Base-by-base conservation (phyloP, 257 asterid genomes). In the Fraxinus pennsylvanica region DNA sequence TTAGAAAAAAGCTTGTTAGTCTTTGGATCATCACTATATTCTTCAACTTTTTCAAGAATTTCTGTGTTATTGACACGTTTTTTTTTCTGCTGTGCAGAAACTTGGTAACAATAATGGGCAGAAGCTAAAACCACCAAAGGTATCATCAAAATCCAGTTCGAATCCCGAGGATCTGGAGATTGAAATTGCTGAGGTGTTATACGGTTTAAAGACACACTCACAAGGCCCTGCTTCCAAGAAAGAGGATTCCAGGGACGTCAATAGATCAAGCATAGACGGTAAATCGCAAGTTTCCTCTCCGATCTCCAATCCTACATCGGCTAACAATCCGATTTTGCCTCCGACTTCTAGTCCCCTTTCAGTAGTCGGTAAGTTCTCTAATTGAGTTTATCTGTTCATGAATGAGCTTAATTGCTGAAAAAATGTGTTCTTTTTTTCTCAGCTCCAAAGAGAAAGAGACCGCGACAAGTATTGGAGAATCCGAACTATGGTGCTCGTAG, bases 111-210 rank as follows among this genome's bases (percentile, higher is more conserved):
- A 71, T 22, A 71, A 83, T 19, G 88, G 97, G 47, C 82, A 83
- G n/a, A 90, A 90, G 85, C 91, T 76, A 1, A 92, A 92, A 81
- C 98, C 97, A 10, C 94, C 92, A 0, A 93, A 90, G 69, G 89
- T 83, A n/a, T 82, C 94, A 1, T 78, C 89, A 5, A 95, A 91
- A 80, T 86, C 92, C 2, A 82, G 88, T 43, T 89, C 97, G 39
- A 91, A 90, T 83, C 96, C 96, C 0, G 99, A 95, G 85, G 97
- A 93, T 85, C 77, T 93, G 4, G 99, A 96, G 92, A 86, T 96
- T 43, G 99, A 96, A 81, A 96, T 96, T 36, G 99, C 99, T 0
- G 97, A 93, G 87, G 98, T 96, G 4, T 75, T 96, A 75, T 93
- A 80, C 54, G 99, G 95, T 0, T 74, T 96, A 92, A 95, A 79